A percentile compares a stretch with the other conserved stretches of the same genome.
phyloP scores from a whole-genome alignment of 345 rosid genomes.

The Microthlaspi erraticum region DNA sequence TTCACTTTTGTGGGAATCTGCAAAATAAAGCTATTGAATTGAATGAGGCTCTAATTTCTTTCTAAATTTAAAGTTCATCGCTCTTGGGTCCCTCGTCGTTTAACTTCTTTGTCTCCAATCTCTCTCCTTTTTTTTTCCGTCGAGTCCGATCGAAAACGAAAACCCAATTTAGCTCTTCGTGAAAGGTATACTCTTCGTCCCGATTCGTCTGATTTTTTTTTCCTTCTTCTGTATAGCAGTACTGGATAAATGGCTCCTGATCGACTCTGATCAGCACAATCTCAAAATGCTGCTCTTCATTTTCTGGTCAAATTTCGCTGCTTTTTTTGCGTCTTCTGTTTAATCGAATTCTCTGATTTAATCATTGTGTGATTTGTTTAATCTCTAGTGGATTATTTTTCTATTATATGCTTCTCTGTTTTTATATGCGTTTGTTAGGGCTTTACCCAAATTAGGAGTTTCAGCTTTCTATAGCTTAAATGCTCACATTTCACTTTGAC shows the following conservation, averaged over 20 bases:
- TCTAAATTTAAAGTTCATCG: slow-evolving; percentile 7
- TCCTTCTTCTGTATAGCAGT: neutral
- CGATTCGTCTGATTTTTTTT: slow-evolving; percentile 13
- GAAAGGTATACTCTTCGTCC: slow-evolving; percentile 26
- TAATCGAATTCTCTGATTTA: neutral
- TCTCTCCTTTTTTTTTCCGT: neutral
- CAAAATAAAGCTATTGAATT: neutral
- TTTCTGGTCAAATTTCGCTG: neutral
- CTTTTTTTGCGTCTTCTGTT: neutral
- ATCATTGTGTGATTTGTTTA: neutral
- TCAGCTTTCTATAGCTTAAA: slow-evolving; percentile 8
- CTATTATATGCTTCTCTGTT: slow-evolving; percentile 27
- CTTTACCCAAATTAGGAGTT: slow-evolving; percentile 29
- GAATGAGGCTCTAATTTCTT: neutral
- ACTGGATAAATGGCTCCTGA: slow-evolving; percentile 12
- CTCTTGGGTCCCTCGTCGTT: slow-evolving; percentile 8
- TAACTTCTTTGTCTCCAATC: slow-evolving; percentile 16
- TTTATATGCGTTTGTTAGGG: slow-evolving; percentile 22
- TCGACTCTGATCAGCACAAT: slow-evolving; percentile 8
- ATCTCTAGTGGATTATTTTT: slow-evolving; percentile 19
- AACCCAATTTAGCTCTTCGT: slow-evolving; percentile 24
- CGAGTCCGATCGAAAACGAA: slow-evolving; percentile 23
- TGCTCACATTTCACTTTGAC: slow-evolving; percentile 36
- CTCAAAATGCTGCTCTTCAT: neutral
- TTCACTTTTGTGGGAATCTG: slow-evolving; percentile 28